Conservation (phyloP, 1,139 yeast species). For the Hemisphaericaspora xylofermentans region DNA sequence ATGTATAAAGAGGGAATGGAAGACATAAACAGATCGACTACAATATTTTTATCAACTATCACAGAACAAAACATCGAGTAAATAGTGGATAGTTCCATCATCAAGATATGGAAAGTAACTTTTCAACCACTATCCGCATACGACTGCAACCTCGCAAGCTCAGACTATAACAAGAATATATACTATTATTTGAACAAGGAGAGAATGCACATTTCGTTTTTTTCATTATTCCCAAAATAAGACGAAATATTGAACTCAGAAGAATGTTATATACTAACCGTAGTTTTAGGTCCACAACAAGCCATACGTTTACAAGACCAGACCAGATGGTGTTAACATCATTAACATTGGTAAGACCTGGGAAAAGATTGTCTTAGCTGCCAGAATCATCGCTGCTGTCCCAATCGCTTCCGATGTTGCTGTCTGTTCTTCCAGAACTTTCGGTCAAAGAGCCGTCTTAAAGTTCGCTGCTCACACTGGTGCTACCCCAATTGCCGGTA, state of each 20-base stretch:
- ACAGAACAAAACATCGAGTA: too few species aligned
- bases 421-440: conserved; percentile 98
- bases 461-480: conserved; percentile 99
- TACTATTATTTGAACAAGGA: too few species aligned
- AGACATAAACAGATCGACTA: background rate
- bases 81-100: too few species aligned
- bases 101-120: too few species aligned
- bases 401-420: conserved; percentile 99
- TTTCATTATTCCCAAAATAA: background rate
- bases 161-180: background rate
- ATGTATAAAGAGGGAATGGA: background rate
- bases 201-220: background rate
- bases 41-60: too few species aligned
- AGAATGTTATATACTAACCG: conserved; percentile 41
- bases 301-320: conserved; percentile 98
- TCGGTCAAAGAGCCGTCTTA: conserved; percentile 99
- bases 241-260: background rate
- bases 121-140: too few species aligned
- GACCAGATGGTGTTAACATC: conserved; percentile 99
- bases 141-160: too few species aligned
- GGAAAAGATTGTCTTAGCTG: conserved; percentile 99
- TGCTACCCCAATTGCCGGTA: conserved; percentile 99
- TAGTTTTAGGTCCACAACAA: conserved; percentile 87
- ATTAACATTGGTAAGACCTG: conserved; percentile 99
- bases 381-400: conserved; percentile 98